A percentile compares a stretch with the other conserved stretches of the same genome.
Conservation (phyloP, 2,329 filamentous ascomycete species). For the Fonsecaea monophora region DNA sequence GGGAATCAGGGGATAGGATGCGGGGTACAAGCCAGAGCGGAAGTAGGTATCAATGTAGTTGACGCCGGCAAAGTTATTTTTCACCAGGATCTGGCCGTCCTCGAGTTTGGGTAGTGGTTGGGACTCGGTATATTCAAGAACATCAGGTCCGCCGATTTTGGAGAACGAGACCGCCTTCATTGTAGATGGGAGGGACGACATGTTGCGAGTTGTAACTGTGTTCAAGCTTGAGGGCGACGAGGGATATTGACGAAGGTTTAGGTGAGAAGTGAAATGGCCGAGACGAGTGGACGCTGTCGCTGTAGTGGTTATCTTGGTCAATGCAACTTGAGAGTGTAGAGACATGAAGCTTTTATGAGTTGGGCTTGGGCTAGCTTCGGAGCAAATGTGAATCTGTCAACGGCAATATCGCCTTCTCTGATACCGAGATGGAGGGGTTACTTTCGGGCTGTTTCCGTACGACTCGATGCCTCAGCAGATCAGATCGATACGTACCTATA, state of each 20-base stretch:
- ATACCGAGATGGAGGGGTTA: background rate
- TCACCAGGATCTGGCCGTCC: conserved; percentile 77
- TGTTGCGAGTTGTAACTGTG: conserved; percentile 19
- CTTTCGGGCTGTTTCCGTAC: background rate
- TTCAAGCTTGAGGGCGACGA: background rate
- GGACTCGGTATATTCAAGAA: conserved; percentile 73
- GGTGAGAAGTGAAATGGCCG: conserved; percentile 16
- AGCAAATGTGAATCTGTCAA: background rate
- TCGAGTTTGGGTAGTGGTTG: conserved; percentile 72
- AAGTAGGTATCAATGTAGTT: conserved; percentile 96
- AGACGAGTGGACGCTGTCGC: conserved; percentile 22
- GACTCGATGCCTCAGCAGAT: background rate
- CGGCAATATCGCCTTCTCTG: conserved; percentile 3
- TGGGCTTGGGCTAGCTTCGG: conserved; percentile 4
- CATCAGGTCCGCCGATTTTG: conserved; percentile 74
- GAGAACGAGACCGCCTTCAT: conserved; percentile 78
- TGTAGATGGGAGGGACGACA: conserved; percentile 48
- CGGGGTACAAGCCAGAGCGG: conserved; percentile 78
- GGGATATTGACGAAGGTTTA: conserved; percentile 8
- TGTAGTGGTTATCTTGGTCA: conserved; percentile 10
- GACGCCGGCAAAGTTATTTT: conserved; percentile 79
- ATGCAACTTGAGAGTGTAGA: conserved; percentile 14
- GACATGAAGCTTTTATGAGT: conserved; percentile 15
- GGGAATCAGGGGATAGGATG: conserved; percentile 72
- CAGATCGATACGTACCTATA: background rate